Base-by-base conservation (phyloP, 2,329 filamentous ascomycete species). In the Lachnellula arida region DNA sequence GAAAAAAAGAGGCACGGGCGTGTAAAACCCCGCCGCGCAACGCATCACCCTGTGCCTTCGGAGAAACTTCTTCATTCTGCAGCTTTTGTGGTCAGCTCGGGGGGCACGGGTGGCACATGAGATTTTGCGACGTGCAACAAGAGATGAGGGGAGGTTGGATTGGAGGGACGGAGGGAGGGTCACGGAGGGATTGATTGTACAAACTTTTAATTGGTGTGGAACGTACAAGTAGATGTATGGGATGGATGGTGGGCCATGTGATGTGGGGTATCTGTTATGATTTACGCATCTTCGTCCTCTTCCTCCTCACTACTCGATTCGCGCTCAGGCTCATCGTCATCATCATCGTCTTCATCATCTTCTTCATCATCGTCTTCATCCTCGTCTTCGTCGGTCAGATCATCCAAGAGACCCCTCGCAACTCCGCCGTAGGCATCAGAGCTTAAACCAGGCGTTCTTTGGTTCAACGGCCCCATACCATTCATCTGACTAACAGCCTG, bases 281-380 rank as follows among this genome's bases (percentile, higher is more conserved):
- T 40, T 40, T 9, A 17, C 15, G 37, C 15, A 40, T 15, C n/a
- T 40, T 40, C 37, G 37, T 40, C 37, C n/a, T 40, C 37, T 17
- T 17, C 37, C 14, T 17, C 37, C 15, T 40, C 37, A 40, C n/a
- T 32, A 32, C 28, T 12, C 37, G 37, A 40, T 17, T 40, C 37
- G 15, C 37, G 37, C 19, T 48, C 43, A 37, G 19, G 22, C 9
- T 11, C 42, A 15, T 53, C 50, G 34, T 44, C 40, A 25, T 53
- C 40, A 40, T 46, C 40, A 25, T 53, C 40, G 40, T 15, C 42
- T 6, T 53, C 50, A 47, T 15, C 42, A 3, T 53, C 50, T 22
- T 44, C 39, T 17, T 52, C 39, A 47, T 53, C 51, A 3, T 39
- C 43, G 28, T 53, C 51, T 25, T 42, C 51, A 17, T 47, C 42